These are phyloP conservation scores for Suillus weaverae DNA, from an alignment of 768 basidiomycete species.

Conservation along the genomic window DNA sequence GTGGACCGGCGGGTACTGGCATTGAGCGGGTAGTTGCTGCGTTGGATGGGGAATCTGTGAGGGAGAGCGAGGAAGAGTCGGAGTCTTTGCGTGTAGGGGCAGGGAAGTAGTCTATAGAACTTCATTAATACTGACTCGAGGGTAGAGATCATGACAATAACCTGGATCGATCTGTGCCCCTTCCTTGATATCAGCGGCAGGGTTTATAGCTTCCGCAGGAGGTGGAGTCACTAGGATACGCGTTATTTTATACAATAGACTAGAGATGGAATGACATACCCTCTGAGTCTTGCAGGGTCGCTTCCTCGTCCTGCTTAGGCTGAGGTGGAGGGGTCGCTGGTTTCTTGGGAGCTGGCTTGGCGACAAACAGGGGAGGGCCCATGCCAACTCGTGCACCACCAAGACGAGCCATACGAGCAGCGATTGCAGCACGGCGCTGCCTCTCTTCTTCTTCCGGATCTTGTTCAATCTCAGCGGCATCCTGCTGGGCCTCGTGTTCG, in stretches of 20 bases:
- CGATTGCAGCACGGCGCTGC: slow-evolving; percentile 81
- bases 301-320: slow-evolving; percentile 20
- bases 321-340: slow-evolving; percentile 18
- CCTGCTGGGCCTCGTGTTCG: slow-evolving; percentile 10
- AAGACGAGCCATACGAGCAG: slow-evolving; percentile 89
- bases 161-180: slow-evolving; percentile 18
- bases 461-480: slow-evolving; percentile 22
- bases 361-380: slow-evolving; percentile 70
- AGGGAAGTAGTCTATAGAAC: slow-evolving; percentile 21
- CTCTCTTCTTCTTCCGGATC: slow-evolving; percentile 69
- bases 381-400: slow-evolving; percentile 85
- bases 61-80: slow-evolving; percentile 26
- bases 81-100: slow-evolving; percentile 17
- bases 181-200: slow-evolving; percentile 3
- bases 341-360: slow-evolving; percentile 45
- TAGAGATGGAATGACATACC: slow-evolving; percentile 15
- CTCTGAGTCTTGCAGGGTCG: slow-evolving; percentile 12
- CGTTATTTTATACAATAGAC: not conserved
- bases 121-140: slow-evolving; percentile 19
- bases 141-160: slow-evolving; percentile 5
- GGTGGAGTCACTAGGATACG: slow-evolving; percentile 17
- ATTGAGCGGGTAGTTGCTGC: slow-evolving; percentile 48
- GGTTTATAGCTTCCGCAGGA: slow-evolving; percentile 11
- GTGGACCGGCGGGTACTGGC: slow-evolving; percentile 74
- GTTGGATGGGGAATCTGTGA: slow-evolving; percentile 16